phyloP scores from a whole-genome alignment of 768 basidiomycete species.

The Amylocystis lapponica region DNA sequence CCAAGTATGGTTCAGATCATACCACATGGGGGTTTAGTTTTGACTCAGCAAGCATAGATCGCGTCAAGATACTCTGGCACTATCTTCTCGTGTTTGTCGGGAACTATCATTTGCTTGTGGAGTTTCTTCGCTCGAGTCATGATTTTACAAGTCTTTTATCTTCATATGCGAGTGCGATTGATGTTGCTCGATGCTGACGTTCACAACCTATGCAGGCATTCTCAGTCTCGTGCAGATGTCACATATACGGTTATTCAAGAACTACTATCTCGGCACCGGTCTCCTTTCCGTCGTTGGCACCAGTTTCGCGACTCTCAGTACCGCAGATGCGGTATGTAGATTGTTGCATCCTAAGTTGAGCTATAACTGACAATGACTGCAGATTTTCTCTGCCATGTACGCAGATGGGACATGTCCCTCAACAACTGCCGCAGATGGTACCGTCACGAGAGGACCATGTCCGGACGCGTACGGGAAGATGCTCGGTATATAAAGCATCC shows the following conservation, averaged over 20 bases:
- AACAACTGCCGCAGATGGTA: conserved; percentile 50
- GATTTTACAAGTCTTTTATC: no score
- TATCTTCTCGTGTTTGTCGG: no score
- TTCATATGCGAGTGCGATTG: no score
- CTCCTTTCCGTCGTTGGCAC: conserved; percentile 78
- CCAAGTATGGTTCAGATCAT: no score
- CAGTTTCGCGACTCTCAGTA: conserved; percentile 73
- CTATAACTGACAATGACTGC: no score
- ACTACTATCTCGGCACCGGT: conserved; percentile 76
- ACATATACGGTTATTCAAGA: conserved; percentile 49
- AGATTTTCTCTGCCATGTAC: conserved; percentile 79
- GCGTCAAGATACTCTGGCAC: no score
- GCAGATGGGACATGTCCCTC: conserved; percentile 71
- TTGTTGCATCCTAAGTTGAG: neutral
- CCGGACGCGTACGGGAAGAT: conserved; percentile 80
- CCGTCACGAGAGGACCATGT: conserved; percentile 52
- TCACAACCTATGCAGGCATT: conserved; percentile 48
- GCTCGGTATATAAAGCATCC: conserved; percentile 40
- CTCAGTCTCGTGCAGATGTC: conserved; percentile 79
- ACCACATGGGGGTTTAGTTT: no score
- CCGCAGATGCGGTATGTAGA: conserved; percentile 54
- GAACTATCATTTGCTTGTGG: no score
- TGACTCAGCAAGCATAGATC: no score
- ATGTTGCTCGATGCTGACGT: no score
- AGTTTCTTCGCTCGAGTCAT: no score